These are phyloP conservation scores for Penicillium sp. DNA, from an alignment of 2,329 filamentous ascomycete species.

Conservation along the genomic window DNA sequence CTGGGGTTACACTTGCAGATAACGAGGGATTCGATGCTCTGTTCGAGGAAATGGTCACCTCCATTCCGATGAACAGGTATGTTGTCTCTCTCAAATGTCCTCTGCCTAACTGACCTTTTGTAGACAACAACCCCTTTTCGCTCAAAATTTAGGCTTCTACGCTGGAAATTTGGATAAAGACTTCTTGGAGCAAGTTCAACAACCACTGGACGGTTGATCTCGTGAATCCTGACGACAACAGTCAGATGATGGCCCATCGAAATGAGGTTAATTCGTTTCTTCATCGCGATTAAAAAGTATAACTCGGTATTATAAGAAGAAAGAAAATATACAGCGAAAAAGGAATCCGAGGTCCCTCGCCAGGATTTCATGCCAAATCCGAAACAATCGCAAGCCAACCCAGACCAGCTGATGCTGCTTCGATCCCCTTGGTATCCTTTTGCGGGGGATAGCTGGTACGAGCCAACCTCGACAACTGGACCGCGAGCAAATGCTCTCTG, in stretches of 20 bases:
- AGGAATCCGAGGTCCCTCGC: not conserved
- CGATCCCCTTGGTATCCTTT: slow-evolving; percentile 15
- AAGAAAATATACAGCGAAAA: not conserved
- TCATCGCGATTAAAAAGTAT: not conserved
- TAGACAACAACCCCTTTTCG: slow-evolving; percentile 22
- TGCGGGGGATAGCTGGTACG: slow-evolving; percentile 15
- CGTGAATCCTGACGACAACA: no score
- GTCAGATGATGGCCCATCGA: not conserved
- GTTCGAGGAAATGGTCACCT: no score
- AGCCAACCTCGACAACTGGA: slow-evolving; percentile 16
- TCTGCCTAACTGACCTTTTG: no score
- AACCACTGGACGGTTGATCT: not conserved
- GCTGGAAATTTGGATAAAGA: slow-evolving; percentile 25
- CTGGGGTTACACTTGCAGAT: no score
- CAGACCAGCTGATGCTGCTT: slow-evolving; percentile 6
- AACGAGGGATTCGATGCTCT: no score
- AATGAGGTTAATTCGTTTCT: not conserved
- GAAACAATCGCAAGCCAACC: slow-evolving; percentile 1
- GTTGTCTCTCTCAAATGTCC: not conserved
- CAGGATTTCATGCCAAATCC: not conserved
- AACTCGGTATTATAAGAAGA: not conserved
- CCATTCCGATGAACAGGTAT: slow-evolving; percentile 11
- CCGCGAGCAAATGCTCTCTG: slow-evolving; percentile 19
- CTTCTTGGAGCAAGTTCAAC: slow-evolving; percentile 21
- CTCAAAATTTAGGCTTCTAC: slow-evolving; percentile 25